Evolutionary conservation across 1,139 yeast genomes (phyloP).

Genomic region (Meyerozyma carpophila): DNA sequence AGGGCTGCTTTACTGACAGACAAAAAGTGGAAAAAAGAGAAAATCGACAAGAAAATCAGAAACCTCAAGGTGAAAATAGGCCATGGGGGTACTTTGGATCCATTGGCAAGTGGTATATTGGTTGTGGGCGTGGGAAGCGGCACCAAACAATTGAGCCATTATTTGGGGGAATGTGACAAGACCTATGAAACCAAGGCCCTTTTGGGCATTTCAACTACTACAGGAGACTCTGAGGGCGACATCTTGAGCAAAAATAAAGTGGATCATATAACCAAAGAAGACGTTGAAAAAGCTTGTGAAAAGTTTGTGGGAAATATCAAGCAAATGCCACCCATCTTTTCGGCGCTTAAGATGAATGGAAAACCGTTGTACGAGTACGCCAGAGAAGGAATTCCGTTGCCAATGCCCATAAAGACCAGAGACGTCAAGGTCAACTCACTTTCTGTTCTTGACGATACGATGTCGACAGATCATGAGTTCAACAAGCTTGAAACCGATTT

Average conservation of each 20-base stretch:
- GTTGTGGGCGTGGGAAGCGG: conserved; percentile 90
- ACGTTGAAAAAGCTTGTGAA: conserved; percentile 43
- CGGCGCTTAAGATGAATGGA: conserved; percentile 93
- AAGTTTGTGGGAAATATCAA: conserved; percentile 72
- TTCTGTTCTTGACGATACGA: conserved; percentile 48
- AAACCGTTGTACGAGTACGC: conserved; percentile 94
- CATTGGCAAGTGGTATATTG: conserved; percentile 87
- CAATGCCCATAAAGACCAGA: conserved; percentile 73
- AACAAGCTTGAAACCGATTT: conserved; percentile 43
- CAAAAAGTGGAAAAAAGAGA: conserved; percentile 42
- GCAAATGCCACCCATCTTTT: conserved; percentile 93
- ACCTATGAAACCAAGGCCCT: conserved; percentile 80
- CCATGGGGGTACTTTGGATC: conserved; percentile 97
- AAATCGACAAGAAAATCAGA: conserved; percentile 41
- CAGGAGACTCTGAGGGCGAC: conserved; percentile 92
- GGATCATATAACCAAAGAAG: conserved; percentile 53
- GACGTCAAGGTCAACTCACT: conserved; percentile 58
- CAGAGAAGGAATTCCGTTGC: conserved; percentile 79
- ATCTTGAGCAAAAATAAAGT: conserved; percentile 54
- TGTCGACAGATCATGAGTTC: conserved; percentile 54
- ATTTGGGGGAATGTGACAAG: conserved; percentile 67
- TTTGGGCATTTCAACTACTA: conserved; percentile 86
- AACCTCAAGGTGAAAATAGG: conserved; percentile 80
- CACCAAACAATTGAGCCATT: conserved; percentile 72
- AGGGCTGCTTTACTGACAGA: conserved; percentile 35